These are phyloP conservation scores for Scutellaria galericulata DNA, from an alignment of 257 asterid species.

Conservation along the genomic window DNA sequence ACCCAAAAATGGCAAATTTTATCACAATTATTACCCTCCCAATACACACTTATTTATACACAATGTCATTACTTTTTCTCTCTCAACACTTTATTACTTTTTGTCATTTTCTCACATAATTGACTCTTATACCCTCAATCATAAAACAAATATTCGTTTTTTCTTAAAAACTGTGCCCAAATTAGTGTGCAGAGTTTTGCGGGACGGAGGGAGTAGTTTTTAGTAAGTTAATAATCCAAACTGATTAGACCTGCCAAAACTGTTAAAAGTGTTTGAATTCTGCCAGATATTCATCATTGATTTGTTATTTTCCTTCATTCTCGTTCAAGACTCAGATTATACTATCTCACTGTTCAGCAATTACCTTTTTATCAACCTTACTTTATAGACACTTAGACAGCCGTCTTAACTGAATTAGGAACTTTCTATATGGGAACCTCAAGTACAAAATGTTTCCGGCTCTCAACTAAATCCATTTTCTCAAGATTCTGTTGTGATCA, in stretches of 20 bases:
- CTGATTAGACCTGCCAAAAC: not conserved
- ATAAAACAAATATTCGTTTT: no score
- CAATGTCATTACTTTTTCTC: no score
- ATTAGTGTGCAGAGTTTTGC: no score
- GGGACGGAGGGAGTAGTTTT: no score
- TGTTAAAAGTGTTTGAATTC: not conserved
- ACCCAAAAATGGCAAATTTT: no score
- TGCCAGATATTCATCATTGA: constrained; percentile 8
- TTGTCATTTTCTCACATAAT: no score
- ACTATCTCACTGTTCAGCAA: not conserved
- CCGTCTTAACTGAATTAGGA: not conserved
- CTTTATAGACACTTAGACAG: not conserved
- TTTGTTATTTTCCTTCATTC: not conserved
- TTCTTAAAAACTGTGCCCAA: no score
- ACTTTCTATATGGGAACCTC: not conserved
- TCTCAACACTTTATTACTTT: no score
- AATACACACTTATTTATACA: no score
- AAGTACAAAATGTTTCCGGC: not conserved
- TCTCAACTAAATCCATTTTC: constrained; percentile 8
- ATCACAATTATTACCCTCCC: no score
- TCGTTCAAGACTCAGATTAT: not conserved
- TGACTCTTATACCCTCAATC: no score
- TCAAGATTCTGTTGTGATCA: not conserved
- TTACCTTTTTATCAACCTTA: not conserved
- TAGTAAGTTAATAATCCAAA: constrained; percentile 2